Percentiles rank a stretch among this genome's conserved stretches.
Evolutionary conservation across 2,329 filamentous ascomycete genomes (phyloP).

Genomic region (Epichloe hybrida): DNA sequence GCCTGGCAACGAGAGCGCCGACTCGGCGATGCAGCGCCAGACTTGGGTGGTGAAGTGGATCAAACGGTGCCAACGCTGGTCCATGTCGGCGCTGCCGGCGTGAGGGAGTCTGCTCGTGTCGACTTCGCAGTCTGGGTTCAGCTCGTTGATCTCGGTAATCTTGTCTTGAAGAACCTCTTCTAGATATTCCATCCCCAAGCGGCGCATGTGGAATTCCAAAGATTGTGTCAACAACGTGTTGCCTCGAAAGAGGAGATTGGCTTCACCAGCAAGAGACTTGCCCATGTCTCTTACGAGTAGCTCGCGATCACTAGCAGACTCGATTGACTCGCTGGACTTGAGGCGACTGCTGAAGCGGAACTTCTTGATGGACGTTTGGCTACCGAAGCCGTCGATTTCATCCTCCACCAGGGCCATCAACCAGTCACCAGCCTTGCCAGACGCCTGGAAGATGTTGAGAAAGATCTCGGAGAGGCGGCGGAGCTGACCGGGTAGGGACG

Average conservation of each 20-base stretch:
- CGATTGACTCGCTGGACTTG: constrained; percentile 55
- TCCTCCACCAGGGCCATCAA: constrained; percentile 87
- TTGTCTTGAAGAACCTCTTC: constrained; percentile 79
- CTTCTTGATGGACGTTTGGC: constrained; percentile 63
- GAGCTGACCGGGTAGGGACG: constrained; percentile 63
- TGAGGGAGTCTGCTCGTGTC: constrained; percentile 63
- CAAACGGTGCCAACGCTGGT: constrained; percentile 70
- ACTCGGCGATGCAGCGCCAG: constrained; percentile 70
- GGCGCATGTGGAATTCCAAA: constrained; percentile 89
- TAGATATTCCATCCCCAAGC: constrained; percentile 83
- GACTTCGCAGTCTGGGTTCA: constrained; percentile 87
- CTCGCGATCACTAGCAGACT: constrained; percentile 52
- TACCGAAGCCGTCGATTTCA: constrained; percentile 87
- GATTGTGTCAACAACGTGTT: constrained; percentile 91
- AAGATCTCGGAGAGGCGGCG: constrained; percentile 73
- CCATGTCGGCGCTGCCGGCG: constrained; percentile 51
- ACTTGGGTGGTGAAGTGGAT: constrained; percentile 66
- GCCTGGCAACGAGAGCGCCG: constrained; percentile 60
- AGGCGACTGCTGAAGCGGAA: constrained; percentile 58
- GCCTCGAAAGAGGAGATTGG: constrained; percentile 86
- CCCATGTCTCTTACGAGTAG: constrained; percentile 63
- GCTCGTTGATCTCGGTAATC: constrained; percentile 76
- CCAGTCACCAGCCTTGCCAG: constrained; percentile 75
- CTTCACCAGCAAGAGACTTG: constrained; percentile 70
- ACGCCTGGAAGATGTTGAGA: constrained; percentile 91